A percentile compares a stretch with the other conserved stretches of the same genome.
These are phyloP conservation scores for Urostyla sp. DNA, from an alignment of 73 alveolate genomes.

Conservation along the genomic window DNA sequence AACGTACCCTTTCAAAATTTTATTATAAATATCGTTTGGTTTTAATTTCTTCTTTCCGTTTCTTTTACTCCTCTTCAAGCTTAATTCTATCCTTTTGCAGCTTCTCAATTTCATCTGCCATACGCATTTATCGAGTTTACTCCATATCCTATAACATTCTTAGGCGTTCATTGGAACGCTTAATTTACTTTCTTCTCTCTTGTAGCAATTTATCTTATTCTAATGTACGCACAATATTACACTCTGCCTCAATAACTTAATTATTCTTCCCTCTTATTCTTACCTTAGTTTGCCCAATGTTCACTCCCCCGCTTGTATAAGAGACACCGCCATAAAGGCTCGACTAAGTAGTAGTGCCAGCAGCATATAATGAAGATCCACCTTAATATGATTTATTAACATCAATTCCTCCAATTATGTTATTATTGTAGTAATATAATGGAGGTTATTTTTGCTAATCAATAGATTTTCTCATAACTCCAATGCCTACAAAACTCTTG, in stretches of 20 bases:
- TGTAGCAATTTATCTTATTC: constrained; percentile 12
- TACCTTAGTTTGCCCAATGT: constrained; percentile 24
- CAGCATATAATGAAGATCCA: not conserved
- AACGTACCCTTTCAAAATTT: no score
- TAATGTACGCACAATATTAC: constrained; percentile 21
- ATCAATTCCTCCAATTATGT: not conserved
- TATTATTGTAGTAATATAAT: no score
- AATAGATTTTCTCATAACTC: not conserved
- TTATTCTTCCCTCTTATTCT: constrained; percentile 35
- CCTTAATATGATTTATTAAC: constrained; percentile 3
- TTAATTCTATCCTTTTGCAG: not conserved
- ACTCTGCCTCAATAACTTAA: constrained; percentile 25
- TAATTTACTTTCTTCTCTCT: constrained; percentile 30
- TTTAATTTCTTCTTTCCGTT: constrained; percentile 9
- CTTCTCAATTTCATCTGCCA: constrained; percentile 3
- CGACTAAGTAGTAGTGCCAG: constrained; percentile 27
- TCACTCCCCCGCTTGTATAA: not conserved
- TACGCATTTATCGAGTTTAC: not conserved
- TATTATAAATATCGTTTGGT: no score
- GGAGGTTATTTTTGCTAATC: not conserved
- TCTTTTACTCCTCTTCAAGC: constrained; percentile 18
- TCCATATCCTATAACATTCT: constrained; percentile 44
- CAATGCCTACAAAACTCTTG: not conserved
- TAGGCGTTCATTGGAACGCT: constrained; percentile 44
- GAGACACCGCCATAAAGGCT: constrained; percentile 2